A percentile compares a stretch with the other conserved stretches of the same genome.
Conservation (phyloP, 352 stramenopile genomes). For the Peronospora belbahrii region DNA sequence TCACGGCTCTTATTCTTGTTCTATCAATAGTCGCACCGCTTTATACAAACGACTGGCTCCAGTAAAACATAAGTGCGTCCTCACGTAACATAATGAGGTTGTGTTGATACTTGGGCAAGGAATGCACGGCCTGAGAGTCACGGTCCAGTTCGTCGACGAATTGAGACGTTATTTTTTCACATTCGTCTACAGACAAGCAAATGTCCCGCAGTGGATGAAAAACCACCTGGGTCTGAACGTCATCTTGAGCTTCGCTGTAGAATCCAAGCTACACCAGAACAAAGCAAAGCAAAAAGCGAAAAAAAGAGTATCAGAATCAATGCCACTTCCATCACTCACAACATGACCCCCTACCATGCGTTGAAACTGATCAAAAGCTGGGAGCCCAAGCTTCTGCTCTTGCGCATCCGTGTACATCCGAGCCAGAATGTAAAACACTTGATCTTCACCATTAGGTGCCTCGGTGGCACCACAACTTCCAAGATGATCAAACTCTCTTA, state of each 20-base stretch:
- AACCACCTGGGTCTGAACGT: slow-evolving; percentile 66
- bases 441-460: slow-evolving; percentile 44
- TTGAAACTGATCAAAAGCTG: slow-evolving; percentile 79
- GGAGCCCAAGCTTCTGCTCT: slow-evolving; percentile 63
- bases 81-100: slow-evolving; percentile 79
- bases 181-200: slow-evolving; percentile 48
- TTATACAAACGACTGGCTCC: slow-evolving; percentile 71
- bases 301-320: slow-evolving; percentile 8
- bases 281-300: background rate
- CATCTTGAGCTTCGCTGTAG: slow-evolving; percentile 66
- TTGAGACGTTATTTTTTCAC: slow-evolving; percentile 54
- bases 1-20: slow-evolving; percentile 16
- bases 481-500: slow-evolving; percentile 40
- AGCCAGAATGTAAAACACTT: slow-evolving; percentile 78
- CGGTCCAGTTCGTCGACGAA: slow-evolving; percentile 54
- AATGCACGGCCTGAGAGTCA: slow-evolving; percentile 65
- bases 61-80: slow-evolving; percentile 83
- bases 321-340: background rate
- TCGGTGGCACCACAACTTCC: background rate
- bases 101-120: slow-evolving; percentile 76
- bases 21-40: background rate
- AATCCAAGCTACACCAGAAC: slow-evolving; percentile 50
- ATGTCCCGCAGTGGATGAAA: slow-evolving; percentile 64
- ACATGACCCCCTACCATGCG: slow-evolving; percentile 50
- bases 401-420: slow-evolving; percentile 67